These are phyloP conservation scores for Rubroshorea leprosula DNA, from an alignment of 345 rosid species.

Conservation along the genomic window DNA sequence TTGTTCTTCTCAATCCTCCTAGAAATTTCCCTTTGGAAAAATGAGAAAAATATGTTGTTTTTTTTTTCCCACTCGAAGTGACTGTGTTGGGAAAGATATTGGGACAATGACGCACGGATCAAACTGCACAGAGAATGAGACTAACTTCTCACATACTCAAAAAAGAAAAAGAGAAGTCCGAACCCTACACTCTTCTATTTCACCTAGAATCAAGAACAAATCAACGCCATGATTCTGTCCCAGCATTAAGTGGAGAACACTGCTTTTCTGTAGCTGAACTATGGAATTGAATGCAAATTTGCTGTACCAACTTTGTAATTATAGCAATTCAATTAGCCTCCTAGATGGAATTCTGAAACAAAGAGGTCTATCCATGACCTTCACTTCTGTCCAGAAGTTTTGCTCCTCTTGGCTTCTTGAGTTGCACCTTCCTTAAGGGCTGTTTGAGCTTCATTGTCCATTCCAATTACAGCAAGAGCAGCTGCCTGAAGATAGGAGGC, in stretches of 20 bases:
- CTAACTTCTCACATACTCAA: constrained; percentile 1
- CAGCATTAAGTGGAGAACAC: constrained; percentile 7
- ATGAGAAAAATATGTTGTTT: no score
- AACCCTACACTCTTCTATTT: constrained; percentile 10
- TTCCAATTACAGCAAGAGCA: constrained; percentile 55
- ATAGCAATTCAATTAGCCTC: neutral
- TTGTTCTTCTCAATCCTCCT: no score
- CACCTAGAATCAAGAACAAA: constrained; percentile 12
- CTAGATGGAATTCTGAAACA: no score
- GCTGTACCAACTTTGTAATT: constrained; percentile 7
- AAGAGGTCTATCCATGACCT: no score
- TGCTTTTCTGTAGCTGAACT: constrained; percentile 11
- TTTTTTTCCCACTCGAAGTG: no score
- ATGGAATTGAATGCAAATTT: constrained; percentile 4
- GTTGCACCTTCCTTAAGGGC: constrained; percentile 65
- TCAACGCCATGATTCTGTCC: neutral
- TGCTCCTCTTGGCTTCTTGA: constrained; percentile 49
- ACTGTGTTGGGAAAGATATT: constrained; percentile 1
- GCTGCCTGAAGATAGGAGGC: constrained; percentile 75
- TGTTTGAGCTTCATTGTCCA: constrained; percentile 61
- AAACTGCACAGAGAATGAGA: constrained; percentile 27
- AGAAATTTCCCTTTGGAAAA: no score
- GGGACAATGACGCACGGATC: constrained; percentile 20
- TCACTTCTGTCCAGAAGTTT: constrained; percentile 27
- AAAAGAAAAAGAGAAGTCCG: constrained; percentile 1